Percentiles rank a stretch among this genome's conserved stretches.
Evolutionary conservation across 805 yeast species (phyloP).

Genomic region (Zygosaccharomyces bisporus): DNA sequence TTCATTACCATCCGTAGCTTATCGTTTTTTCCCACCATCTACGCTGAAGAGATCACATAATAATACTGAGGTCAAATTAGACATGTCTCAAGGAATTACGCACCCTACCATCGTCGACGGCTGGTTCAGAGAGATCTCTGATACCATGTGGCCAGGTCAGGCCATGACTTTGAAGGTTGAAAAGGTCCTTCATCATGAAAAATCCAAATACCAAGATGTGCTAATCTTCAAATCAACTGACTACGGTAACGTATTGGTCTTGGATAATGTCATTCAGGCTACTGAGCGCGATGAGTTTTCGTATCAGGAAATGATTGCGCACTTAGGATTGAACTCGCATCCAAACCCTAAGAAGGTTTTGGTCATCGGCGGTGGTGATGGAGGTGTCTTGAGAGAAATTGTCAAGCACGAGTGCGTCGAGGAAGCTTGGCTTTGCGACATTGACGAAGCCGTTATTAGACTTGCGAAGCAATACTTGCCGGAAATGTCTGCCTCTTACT

Average conservation of each 20-base stretch:
- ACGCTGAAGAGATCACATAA: neutral
- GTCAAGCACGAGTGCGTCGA: constrained; percentile 85
- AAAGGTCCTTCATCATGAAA: constrained; percentile 76
- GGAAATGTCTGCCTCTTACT: constrained; percentile 75
- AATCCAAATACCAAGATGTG: constrained; percentile 89
- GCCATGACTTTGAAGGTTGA: constrained; percentile 91
- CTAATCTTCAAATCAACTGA: constrained; percentile 87
- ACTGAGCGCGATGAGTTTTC: constrained; percentile 97
- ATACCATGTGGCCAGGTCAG: constrained; percentile 99
- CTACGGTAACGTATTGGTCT: constrained; percentile 92
- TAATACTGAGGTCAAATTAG: too few species aligned
- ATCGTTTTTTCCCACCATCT: neutral
- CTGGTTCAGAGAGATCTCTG: constrained; percentile 94
- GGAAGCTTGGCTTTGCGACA: constrained; percentile 88
- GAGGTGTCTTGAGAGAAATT: constrained; percentile 94
- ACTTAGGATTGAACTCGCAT: constrained; percentile 87
- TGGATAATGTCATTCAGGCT: constrained; percentile 93
- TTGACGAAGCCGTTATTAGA: constrained; percentile 88
- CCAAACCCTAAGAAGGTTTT: constrained; percentile 91
- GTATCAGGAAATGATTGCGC: constrained; percentile 97
- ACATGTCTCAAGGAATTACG: constrained; percentile 37
- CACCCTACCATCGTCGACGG: constrained; percentile 58
- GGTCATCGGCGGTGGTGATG: constrained; percentile 98
- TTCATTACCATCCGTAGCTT: too few species aligned
- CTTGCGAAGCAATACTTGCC: constrained; percentile 86